Evolutionary conservation across 2,329 filamentous ascomycete genomes (phyloP), one percentile per base, ranked within the genome.

Genomic region (Pseudomassariella vexata): DNA sequence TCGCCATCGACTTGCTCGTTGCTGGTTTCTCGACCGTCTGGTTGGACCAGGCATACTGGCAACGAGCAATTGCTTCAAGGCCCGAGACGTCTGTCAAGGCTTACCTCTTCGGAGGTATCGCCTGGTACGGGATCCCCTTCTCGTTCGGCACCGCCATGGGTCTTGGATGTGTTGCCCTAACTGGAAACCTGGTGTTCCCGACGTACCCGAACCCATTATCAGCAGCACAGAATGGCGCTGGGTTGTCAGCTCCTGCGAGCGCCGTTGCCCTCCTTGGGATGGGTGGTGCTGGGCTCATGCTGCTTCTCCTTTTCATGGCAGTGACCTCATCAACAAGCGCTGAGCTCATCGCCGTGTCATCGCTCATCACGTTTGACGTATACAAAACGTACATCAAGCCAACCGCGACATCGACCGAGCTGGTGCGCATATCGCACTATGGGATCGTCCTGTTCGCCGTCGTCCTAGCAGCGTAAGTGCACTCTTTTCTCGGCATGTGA

Each of bases 261-360:
- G 53, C 55, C 8, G 49, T 56, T 23, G 53, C 59, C 1, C 42
- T 66, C 5, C 45, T 63, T 2, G 56, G 58, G 1, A 52, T 43
- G 21, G 52, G 52, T n/a, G 58, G 57, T 2, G 52, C 56, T 1
- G 52, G 46, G 2, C 43, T 56, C 9, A 41, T 61, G 41, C 46
- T 62, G 9, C 42, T 68, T 5, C 51, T 66, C 11, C 52, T 67
- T 1, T 68, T 68, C 50, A 68, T 68, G 65, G 62, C 63, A 5
- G 61, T 65, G 5, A 68, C 65, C 0, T 56, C 50, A 5, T 58
- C 58, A 1, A 64, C 64, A 26, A 60, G 41, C 3, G 60, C 64
- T 0, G 62, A 68, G 35, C 52, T 66, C 5, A 66, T 68, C 11
- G 62, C 55, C 4, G 53, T 58, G 4, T 56, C 56, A 2, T 55